Conservation (phyloP, 345 rosid genomes). For the Populus alba region DNA sequence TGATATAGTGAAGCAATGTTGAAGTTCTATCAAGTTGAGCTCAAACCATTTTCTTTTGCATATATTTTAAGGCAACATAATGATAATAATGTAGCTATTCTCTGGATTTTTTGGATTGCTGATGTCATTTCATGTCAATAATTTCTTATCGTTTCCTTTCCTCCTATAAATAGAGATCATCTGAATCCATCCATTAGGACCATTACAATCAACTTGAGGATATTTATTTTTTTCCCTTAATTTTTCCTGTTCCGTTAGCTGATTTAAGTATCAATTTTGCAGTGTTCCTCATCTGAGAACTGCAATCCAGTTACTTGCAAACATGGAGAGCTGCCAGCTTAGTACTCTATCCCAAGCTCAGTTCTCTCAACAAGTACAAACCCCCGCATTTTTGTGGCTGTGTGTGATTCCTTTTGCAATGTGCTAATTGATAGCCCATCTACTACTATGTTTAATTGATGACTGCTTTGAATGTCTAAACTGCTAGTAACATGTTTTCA, state of each 20-base stretch:
- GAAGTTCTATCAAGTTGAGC: too few species aligned
- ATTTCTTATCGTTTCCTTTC: neutral
- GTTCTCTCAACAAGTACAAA: slow-evolving; percentile 18
- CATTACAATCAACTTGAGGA: neutral
- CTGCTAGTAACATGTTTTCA: neutral
- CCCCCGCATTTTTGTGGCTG: neutral
- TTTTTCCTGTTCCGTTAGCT: neutral
- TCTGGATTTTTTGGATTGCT: neutral
- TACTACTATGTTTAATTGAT: neutral
- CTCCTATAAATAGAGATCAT: neutral
- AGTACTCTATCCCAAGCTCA: slow-evolving; percentile 39
- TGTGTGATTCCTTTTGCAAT: too few species aligned
- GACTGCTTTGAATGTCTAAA: neutral
- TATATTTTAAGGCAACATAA: neutral
- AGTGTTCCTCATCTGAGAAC: slow-evolving; percentile 62
- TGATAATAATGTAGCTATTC: neutral
- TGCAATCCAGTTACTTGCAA: slow-evolving; percentile 49
- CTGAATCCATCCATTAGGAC: neutral
- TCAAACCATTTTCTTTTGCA: too few species aligned
- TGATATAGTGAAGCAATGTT: too few species aligned
- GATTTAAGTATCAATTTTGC: slow-evolving; percentile 23
- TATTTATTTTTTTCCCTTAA: too few species aligned
- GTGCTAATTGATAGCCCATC: neutral
- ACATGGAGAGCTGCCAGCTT: slow-evolving; percentile 64
- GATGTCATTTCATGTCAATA: neutral